Evolutionary conservation across 768 basidiomycete species (phyloP).

Genomic region (Boletus pseudopeckii): DNA sequence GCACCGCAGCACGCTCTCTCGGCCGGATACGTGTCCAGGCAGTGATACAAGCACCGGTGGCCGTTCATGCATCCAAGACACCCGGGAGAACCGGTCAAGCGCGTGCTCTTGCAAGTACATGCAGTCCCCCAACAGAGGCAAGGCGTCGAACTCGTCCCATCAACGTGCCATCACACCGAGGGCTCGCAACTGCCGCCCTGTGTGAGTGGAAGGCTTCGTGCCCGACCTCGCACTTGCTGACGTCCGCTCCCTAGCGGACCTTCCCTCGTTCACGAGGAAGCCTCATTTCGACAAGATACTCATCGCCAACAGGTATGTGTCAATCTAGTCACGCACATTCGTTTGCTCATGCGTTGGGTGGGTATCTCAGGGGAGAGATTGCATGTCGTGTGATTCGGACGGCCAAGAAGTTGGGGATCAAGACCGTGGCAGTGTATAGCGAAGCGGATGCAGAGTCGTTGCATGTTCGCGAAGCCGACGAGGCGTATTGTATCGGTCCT

Average conservation of each 20-base stretch:
- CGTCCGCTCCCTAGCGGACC: background rate
- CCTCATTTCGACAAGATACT: slow-evolving; percentile 89
- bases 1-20: slow-evolving; percentile 25
- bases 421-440: slow-evolving; percentile 89
- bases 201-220: slow-evolving; percentile 13
- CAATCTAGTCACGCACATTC: background rate
- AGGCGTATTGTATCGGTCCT: slow-evolving; percentile 92
- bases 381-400: slow-evolving; percentile 94
- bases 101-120: slow-evolving; percentile 2
- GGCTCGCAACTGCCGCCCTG: slow-evolving; percentile 14
- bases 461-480: slow-evolving; percentile 84
- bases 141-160: background rate
- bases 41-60: slow-evolving; percentile 3
- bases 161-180: background rate
- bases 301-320: slow-evolving; percentile 72
- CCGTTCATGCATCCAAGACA: slow-evolving; percentile 6
- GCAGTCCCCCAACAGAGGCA: background rate
- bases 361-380: slow-evolving; percentile 75
- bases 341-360: background rate
- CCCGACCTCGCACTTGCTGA: background rate
- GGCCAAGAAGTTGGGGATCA: slow-evolving; percentile 81
- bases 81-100: slow-evolving; percentile 7
- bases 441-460: slow-evolving; percentile 79
- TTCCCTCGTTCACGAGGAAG: slow-evolving; percentile 17
- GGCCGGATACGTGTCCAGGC: slow-evolving; percentile 18